Evolutionary conservation across 495 filamentous ascomycete species (phyloP).

Genomic region (Tuber aestivum): DNA sequence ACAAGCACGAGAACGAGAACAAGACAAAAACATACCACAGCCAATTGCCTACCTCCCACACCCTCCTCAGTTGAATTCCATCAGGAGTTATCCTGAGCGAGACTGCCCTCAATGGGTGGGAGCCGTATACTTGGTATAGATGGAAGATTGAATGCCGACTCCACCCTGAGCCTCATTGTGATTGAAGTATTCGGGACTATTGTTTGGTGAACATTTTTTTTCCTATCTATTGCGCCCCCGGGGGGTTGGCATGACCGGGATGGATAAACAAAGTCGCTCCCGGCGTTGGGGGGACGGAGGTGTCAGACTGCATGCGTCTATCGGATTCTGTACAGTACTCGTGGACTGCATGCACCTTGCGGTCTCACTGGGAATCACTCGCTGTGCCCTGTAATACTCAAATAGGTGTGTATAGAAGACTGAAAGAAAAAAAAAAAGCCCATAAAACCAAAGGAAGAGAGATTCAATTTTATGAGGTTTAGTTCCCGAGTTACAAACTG

Average conservation of each 20-base stretch:
- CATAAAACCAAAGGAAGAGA: not conserved
- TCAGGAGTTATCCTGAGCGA: slow-evolving; percentile 6
- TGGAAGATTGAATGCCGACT: slow-evolving; percentile 3
- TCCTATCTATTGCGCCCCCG: not conserved
- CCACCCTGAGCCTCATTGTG: slow-evolving; percentile 6
- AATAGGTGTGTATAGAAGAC: not conserved
- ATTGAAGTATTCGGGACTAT: not conserved
- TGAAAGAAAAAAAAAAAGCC: not conserved
- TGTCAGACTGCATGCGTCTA: slow-evolving; percentile 2
- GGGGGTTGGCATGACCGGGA: not conserved
- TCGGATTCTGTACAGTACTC: not conserved
- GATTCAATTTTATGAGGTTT: slow-evolving; percentile 18
- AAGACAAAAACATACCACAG: not conserved
- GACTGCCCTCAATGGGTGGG: not conserved
- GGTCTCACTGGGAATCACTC: not conserved
- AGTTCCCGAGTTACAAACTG: slow-evolving; percentile 5
- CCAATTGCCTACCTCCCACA: slow-evolving; percentile 11
- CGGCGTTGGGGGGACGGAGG: not conserved
- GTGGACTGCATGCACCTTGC: not conserved
- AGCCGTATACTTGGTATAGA: not conserved
- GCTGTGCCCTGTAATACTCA: not conserved
- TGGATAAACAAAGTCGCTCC: not conserved
- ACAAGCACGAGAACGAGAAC: not conserved
- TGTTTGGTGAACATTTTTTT: not conserved
- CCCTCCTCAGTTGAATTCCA: slow-evolving; percentile 1